Percentiles rank a stretch among this genome's conserved stretches.
These are phyloP conservation scores for Phytophthora sansomeana DNA, from an alignment of 352 stramenopile species.

Conservation along the genomic window DNA sequence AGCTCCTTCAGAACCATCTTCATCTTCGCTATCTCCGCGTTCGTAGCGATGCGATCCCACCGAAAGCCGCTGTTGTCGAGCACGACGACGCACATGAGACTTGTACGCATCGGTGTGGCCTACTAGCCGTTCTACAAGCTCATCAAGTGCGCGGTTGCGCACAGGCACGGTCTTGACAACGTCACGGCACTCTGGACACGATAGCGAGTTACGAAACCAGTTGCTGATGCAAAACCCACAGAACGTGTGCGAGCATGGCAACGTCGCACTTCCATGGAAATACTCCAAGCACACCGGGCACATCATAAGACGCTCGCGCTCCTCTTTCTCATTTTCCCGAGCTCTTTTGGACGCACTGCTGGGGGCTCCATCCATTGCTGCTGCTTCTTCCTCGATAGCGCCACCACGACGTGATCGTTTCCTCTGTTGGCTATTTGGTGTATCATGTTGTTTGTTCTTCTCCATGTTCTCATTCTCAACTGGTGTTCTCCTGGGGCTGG, in stretches of 20 bases:
- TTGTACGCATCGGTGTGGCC: constrained; percentile 73
- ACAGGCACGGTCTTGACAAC: constrained; percentile 73
- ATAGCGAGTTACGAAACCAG: constrained; percentile 82
- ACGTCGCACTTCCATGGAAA: constrained; percentile 77
- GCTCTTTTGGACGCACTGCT: constrained; percentile 21
- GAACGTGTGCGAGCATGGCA: constrained; percentile 88
- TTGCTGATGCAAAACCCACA: constrained; percentile 80
- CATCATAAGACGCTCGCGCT: constrained; percentile 78
- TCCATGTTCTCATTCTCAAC: constrained; percentile 30
- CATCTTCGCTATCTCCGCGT: constrained; percentile 14
- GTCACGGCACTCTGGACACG: constrained; percentile 79
- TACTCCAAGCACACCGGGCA: constrained; percentile 87
- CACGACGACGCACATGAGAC: constrained; percentile 44
- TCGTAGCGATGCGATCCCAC: constrained; percentile 21
- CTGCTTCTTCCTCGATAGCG: constrained; percentile 25
- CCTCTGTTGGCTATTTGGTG: constrained; percentile 40
- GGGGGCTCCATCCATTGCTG: constrained; percentile 17
- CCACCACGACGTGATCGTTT: constrained; percentile 46
- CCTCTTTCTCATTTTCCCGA: constrained; percentile 40
- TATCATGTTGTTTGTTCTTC: constrained; percentile 31
- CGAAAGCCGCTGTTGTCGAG: constrained; percentile 38
- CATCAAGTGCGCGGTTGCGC: constrained; percentile 82
- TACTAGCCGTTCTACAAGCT: constrained; percentile 74
- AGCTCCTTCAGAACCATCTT: constrained; percentile 33
- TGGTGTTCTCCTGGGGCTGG: constrained; percentile 22